These are phyloP conservation scores for Saccharomycopsis crataegensis DNA, from an alignment of 1,139 yeast species.

Conservation along the genomic window DNA sequence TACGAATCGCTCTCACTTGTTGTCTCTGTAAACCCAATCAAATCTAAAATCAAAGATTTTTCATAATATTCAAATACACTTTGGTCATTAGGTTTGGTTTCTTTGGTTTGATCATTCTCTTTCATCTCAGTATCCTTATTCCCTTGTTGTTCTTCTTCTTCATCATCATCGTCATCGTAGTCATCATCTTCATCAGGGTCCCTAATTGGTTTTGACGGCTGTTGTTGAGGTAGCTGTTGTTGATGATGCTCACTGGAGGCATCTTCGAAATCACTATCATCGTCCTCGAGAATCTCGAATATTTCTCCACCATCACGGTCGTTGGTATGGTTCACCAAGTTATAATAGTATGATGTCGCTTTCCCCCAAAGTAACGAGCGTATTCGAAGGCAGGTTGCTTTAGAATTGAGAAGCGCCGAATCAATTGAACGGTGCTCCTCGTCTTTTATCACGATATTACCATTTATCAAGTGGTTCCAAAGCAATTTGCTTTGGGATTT, in stretches of 20 bases:
- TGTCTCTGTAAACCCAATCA: constrained; percentile 17
- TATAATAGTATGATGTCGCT: constrained; percentile 52
- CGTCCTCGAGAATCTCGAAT: constrained; percentile 24
- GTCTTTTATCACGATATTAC: constrained; percentile 9
- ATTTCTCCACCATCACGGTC: constrained; percentile 23
- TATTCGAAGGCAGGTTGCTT: constrained; percentile 50
- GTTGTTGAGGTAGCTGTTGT: neutral
- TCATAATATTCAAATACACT: constrained; percentile 18
- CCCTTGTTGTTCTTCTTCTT: constrained; percentile 23
- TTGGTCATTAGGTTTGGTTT: constrained; percentile 1
- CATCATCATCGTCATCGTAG: constrained; percentile 28
- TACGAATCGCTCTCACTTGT: neutral
- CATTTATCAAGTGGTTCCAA: constrained; percentile 16
- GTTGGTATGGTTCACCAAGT: constrained; percentile 22
- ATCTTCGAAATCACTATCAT: constrained; percentile 25
- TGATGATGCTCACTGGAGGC: constrained; percentile 18
- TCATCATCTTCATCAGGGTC: constrained; percentile 27
- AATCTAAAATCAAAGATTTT: constrained; percentile 26
- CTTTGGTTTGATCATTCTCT: constrained; percentile 12
- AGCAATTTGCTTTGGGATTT: constrained; percentile 7
- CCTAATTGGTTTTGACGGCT: constrained; percentile 19
- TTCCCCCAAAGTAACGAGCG: constrained; percentile 69
- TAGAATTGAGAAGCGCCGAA: constrained; percentile 36
- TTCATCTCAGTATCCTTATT: constrained; percentile 10
- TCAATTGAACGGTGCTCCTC: neutral